Evolutionary conservation across 352 stramenopile species (phyloP).

Genomic region (Phytophthora syringae): DNA sequence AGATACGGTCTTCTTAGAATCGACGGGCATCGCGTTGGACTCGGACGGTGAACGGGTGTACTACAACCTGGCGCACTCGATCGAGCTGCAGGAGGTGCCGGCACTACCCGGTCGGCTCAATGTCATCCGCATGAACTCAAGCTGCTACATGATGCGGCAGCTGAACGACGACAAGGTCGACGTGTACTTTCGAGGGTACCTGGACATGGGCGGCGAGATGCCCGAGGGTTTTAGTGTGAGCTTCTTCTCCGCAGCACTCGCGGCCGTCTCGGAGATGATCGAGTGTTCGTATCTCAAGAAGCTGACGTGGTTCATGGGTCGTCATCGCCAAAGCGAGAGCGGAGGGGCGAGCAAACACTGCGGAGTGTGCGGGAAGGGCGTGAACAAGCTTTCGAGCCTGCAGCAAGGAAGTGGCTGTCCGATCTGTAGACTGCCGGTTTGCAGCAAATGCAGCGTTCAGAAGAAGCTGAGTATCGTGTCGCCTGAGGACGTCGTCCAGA

Average conservation of each 20-base stretch:
- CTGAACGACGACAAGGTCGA: constrained; percentile 44
- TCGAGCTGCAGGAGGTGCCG: constrained; percentile 39
- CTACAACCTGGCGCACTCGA: constrained; percentile 44
- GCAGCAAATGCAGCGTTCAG: constrained; percentile 51
- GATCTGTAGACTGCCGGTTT: constrained; percentile 44
- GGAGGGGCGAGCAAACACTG: constrained; percentile 24
- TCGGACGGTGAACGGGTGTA: no score
- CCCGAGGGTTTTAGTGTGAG: constrained; percentile 42
- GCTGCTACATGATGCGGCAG: constrained; percentile 61
- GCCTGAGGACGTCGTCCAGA: constrained; percentile 46
- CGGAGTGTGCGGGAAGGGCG: constrained; percentile 34
- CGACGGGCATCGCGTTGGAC: constrained; percentile 41
- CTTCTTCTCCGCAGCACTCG: constrained; percentile 47
- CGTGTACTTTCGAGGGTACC: constrained; percentile 57
- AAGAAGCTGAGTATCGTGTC: constrained; percentile 51
- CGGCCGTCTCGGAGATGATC: constrained; percentile 41
- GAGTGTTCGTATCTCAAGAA: constrained; percentile 71
- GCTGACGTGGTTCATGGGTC: constrained; percentile 57
- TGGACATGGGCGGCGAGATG: constrained; percentile 50
- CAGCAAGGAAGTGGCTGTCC: constrained; percentile 30
- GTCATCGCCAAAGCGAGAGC: constrained; percentile 19
- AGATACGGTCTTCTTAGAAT: constrained; percentile 46
- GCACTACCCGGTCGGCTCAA: constrained; percentile 23
- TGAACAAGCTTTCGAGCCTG: constrained; percentile 32
- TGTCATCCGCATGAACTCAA: constrained; percentile 51